Base-by-base conservation (phyloP, 805 yeast genomes). In the Saccharomycopsis olivae region DNA sequence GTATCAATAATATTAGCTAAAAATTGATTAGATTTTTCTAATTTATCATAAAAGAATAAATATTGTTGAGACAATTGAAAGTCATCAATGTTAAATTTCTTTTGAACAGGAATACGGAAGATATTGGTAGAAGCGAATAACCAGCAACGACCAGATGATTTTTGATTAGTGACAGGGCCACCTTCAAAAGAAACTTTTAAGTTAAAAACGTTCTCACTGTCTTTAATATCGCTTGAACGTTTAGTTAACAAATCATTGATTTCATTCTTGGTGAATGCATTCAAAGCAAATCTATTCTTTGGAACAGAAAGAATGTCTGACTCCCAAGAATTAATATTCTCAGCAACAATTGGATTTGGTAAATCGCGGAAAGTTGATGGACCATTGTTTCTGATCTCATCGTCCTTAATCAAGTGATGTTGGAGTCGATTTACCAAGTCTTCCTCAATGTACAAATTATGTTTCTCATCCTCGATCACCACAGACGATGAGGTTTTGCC, bases 131-230 rank as follows among this genome's bases (percentile, higher is more conserved):
- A 71, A 9, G 95, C 95, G 58, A 85, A 85, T 46, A 85, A 68
- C 95, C 95, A 85, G 60, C 95, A 85, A 51, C 94, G 65, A 23
- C 95, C 95, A 17, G 85, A 73, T 9, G 73, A 57, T 51, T 72
- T 71, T 63, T 85, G 95, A 59, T 79, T 77, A 40, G 81, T 77
- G 14, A 80, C 68, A 19, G 88, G 87, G 1, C 72, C 51, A 3
- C 78, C 80, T 50, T 73, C 76, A 3, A 61, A 59, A 33, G 62
- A 62, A 27, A 72, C 64, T 39, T 56, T 58, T 42, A 58, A 49
- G 53, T 62, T 64, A 62, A 68, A 72, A 5, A 64, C 59, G 25
- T 65, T 58, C 24, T 54, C 47, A 29, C 37, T 52, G 18, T 38
- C 43, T 18, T 35, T 38, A 23, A 45, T 38, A 21, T 36, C 38